Conservation (phyloP, 116 monocot genomes). For the Dioscorea cayenensis region DNA sequence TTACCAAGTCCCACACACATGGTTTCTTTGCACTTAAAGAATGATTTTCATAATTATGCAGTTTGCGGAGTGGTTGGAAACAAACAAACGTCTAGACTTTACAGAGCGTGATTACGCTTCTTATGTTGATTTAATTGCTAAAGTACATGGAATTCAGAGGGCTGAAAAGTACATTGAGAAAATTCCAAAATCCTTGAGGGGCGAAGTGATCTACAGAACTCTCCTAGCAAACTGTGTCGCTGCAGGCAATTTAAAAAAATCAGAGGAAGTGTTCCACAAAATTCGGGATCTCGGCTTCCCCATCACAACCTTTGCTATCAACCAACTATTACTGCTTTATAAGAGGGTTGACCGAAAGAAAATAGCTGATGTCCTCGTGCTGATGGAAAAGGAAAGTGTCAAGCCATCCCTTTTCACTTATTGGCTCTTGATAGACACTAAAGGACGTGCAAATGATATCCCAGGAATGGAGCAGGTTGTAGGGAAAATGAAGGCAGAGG, state of each 20-base stretch:
- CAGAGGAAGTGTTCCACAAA: conserved; percentile 71
- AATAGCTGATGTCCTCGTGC: conserved; percentile 57
- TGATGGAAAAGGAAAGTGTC: conserved; percentile 79
- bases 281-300: conserved; percentile 60
- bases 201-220: conserved; percentile 56
- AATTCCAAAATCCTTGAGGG: conserved; percentile 60
- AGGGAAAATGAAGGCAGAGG: conserved; percentile 58
- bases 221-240: conserved; percentile 59
- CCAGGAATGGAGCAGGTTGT: conserved; percentile 62
- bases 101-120: conserved; percentile 62
- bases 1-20: no score
- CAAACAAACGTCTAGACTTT: conserved; percentile 39
- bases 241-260: conserved; percentile 39
- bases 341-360: conserved; percentile 58
- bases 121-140: conserved; percentile 62
- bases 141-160: conserved; percentile 38
- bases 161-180: conserved; percentile 61
- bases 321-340: conserved; percentile 76
- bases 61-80: conserved; percentile 79
- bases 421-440: conserved; percentile 64
- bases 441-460: conserved; percentile 58
- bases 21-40: no score
- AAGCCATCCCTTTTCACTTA: conserved; percentile 67
- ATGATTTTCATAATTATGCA: conserved; percentile 16
- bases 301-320: conserved; percentile 51